These are phyloP conservation scores for Tetrahymena thermophila DNA, from an alignment of 73 alveolate species.

Conservation along the genomic window DNA sequence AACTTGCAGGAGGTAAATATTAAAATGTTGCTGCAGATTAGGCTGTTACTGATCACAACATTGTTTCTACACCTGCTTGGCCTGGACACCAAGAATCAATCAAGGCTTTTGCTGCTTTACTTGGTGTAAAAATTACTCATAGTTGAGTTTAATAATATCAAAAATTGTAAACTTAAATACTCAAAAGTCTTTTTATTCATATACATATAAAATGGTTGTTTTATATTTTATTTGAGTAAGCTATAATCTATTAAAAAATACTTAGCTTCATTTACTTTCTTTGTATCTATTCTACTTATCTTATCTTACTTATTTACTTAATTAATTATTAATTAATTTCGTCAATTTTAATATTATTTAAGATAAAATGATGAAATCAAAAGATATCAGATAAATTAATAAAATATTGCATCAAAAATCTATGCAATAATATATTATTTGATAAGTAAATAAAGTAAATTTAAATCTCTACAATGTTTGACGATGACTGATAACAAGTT, in stretches of 20 bases:
- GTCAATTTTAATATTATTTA: neutral
- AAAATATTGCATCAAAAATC: too few species aligned
- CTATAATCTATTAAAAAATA: neutral
- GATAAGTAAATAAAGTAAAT: too few species aligned
- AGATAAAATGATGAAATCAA: neutral
- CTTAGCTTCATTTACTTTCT: too few species aligned
- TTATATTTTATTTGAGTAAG: neutral
- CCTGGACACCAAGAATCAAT: constrained; percentile 77
- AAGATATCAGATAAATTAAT: neutral
- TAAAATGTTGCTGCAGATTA: constrained; percentile 58
- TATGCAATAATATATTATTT: too few species aligned
- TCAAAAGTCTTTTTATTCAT: too few species aligned
- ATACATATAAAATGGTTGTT: neutral
- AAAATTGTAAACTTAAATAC: too few species aligned
- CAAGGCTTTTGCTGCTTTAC: constrained; percentile 62
- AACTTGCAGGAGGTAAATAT: constrained; percentile 73
- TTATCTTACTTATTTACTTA: neutral
- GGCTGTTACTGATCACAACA: constrained; percentile 83
- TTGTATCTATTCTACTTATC: neutral
- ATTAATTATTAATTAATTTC: too few species aligned
- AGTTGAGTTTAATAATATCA: neutral
- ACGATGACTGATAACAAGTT: too few species aligned
- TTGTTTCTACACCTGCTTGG: constrained; percentile 89
- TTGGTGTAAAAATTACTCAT: constrained; percentile 59
- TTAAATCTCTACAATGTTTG: too few species aligned